Percentiles rank a stretch among this genome's conserved stretches.
Conservation (phyloP, 768 basidiomycete species). For the Mycena rosella region DNA sequence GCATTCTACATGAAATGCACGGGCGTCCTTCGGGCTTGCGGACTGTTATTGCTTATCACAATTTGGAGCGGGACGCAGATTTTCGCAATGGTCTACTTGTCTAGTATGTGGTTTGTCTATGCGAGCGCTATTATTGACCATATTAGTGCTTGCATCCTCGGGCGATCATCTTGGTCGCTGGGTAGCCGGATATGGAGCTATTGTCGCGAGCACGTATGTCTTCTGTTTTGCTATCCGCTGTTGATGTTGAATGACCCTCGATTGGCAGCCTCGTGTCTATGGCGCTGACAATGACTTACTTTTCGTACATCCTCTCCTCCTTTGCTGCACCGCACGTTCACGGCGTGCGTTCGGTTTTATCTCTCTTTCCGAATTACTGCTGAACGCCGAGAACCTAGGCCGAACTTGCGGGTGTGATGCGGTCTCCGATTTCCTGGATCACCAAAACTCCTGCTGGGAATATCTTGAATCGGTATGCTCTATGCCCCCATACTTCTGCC, state of each 20-base stretch:
- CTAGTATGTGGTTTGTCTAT: conserved; percentile 10
- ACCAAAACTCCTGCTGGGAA: conserved; percentile 20
- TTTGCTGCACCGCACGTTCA: conserved; percentile 15
- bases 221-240: neutral
- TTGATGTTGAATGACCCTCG: conserved; percentile 8
- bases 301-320: conserved; percentile 6
- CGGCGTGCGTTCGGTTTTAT: conserved; percentile 6
- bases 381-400: conserved; percentile 15
- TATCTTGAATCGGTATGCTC: conserved; percentile 20
- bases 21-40: neutral
- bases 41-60: neutral
- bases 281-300: conserved; percentile 13
- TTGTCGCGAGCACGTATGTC: conserved; percentile 12
- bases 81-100: conserved; percentile 11
- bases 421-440: conserved; percentile 26
- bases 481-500: neutral
- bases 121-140: neutral
- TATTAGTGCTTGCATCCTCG: conserved; percentile 14
- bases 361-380: neutral
- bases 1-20: conserved; percentile 21
- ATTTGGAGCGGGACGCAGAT: conserved; percentile 12
- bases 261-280: conserved; percentile 12
- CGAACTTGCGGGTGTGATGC: conserved; percentile 21
- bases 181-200: conserved; percentile 18
- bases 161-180: conserved; percentile 15